Base-by-base conservation (phyloP, 164 flowering plant genomes). In the Buxus sempervirens region DNA sequence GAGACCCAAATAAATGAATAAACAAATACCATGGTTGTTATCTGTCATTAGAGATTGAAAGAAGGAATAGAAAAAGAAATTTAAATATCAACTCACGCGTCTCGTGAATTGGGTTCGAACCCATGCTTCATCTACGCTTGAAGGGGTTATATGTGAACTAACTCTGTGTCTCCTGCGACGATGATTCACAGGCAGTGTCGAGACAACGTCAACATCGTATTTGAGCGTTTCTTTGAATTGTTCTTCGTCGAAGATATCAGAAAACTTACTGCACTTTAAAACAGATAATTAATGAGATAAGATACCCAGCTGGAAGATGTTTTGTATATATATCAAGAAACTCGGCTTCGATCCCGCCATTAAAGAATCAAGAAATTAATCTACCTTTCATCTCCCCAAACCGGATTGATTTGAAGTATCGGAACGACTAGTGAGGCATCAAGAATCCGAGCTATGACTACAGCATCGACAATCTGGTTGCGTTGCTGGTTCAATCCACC, bases 241-340 rank as follows among this genome's bases (percentile, higher is more conserved):
- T 42, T 57, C 68, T 18, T 65, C 70, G 60, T 79, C 81, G 56
- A 79, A 82, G 20, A 82, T 79, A 68, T 82, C 85, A 1, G 82
- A 77, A 58, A 82, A 82, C 49, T 82, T 82, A 63, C 85, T 82
- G 78, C 54, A 68, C 23, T 5, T 14, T 5, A 22, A 5, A 21
- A 28, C 1, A 32, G 45, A 41, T 5, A 41, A 41, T 41, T 41
- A 12, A 12, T 5, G 12, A 41, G 5, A 5, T 41, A 5, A 41
- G 12, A 5, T 41, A 41, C 5, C 12, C 45, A 5, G 8, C 45
- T 41, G 12, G 5, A 12, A 5, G 12, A 41, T 41, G 12, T 12
- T 41, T 5, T 41, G 5, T 5, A 41, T 5, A 41, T 5, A 41
- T 5, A 41, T 41, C 45, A 41, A 12, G 45, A 41, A 41, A 41